Evolutionary conservation across 768 basidiomycete species (phyloP).

Genomic region (Filobasidium wieringae): DNA sequence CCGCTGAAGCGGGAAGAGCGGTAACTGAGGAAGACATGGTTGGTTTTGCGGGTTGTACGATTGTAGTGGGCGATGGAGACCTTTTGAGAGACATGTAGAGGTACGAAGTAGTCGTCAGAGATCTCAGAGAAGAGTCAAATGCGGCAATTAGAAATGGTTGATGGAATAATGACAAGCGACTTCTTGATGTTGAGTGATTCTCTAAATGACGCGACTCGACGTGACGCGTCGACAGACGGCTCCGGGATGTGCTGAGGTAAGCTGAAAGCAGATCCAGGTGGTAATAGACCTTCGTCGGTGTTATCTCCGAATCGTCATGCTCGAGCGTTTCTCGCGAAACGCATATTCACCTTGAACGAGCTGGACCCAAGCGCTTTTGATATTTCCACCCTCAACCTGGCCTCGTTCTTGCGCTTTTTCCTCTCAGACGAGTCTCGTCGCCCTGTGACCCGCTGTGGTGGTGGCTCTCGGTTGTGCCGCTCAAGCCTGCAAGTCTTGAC

Average conservation of each 20-base stretch:
- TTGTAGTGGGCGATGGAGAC: constrained; percentile 1
- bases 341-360: neutral
- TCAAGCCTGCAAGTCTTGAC: too few species aligned
- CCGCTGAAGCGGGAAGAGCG: constrained; percentile 15
- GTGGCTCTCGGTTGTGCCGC: too few species aligned
- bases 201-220: neutral
- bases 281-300: neutral
- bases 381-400: neutral
- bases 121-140: too few species aligned
- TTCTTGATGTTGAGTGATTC: neutral
- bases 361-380: neutral
- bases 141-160: too few species aligned
- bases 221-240: neutral
- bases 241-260: neutral
- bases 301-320: neutral
- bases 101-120: neutral
- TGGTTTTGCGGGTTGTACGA: constrained; percentile 1
- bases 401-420: neutral
- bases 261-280: neutral
- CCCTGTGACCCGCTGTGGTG: too few species aligned
- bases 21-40: constrained; percentile 5
- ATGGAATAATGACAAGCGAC: too few species aligned
- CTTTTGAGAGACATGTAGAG: neutral
- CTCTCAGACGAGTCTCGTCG: too few species aligned
- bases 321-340: neutral